Conservation (phyloP, 2,329 filamentous ascomycete genomes). For the Fusarium sp. region DNA sequence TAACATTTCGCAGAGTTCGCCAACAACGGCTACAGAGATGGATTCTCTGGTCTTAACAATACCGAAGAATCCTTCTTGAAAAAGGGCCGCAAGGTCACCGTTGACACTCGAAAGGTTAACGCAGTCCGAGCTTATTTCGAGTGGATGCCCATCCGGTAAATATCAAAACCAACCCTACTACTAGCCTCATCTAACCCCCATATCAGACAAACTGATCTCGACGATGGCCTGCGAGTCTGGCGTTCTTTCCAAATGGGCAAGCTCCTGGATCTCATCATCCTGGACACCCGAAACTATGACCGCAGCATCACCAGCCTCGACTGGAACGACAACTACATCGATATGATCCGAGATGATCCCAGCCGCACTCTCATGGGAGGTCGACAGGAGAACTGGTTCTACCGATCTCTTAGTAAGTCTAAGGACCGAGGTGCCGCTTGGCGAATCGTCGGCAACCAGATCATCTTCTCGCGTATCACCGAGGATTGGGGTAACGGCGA, state of each 20-base stretch:
- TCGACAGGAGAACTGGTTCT: slow-evolving; percentile 80
- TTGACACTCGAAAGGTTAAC: slow-evolving; percentile 79
- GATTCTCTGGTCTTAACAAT: slow-evolving; percentile 68
- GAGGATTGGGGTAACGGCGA: slow-evolving; percentile 47
- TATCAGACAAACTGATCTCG: slow-evolving; percentile 51
- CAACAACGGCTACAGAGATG: slow-evolving; percentile 73
- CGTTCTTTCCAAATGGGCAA: slow-evolving; percentile 72
- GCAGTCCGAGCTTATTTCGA: slow-evolving; percentile 77
- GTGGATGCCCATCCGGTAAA: slow-evolving; percentile 61
- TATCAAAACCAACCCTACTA: too few species aligned
- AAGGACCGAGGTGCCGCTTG: slow-evolving; percentile 73
- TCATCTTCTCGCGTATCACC: slow-evolving; percentile 68
- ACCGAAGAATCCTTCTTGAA: slow-evolving; percentile 29
- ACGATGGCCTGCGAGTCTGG: slow-evolving; percentile 76
- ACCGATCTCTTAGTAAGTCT: slow-evolving; percentile 65
- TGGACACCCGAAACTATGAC: slow-evolving; percentile 76
- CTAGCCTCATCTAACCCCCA: neutral
- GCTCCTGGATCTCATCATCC: slow-evolving; percentile 72
- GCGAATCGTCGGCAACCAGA: slow-evolving; percentile 77
- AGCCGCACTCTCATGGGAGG: slow-evolving; percentile 75
- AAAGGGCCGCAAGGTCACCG: slow-evolving; percentile 53
- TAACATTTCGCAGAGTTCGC: slow-evolving; percentile 55
- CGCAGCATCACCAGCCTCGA: slow-evolving; percentile 65
- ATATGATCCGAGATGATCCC: slow-evolving; percentile 69
- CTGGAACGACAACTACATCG: slow-evolving; percentile 25